A percentile compares a stretch with the other conserved stretches of the same genome.
These are phyloP conservation scores for Lipomyces anomalus DNA, from an alignment of 805 yeast genomes.

Conservation along the genomic window DNA sequence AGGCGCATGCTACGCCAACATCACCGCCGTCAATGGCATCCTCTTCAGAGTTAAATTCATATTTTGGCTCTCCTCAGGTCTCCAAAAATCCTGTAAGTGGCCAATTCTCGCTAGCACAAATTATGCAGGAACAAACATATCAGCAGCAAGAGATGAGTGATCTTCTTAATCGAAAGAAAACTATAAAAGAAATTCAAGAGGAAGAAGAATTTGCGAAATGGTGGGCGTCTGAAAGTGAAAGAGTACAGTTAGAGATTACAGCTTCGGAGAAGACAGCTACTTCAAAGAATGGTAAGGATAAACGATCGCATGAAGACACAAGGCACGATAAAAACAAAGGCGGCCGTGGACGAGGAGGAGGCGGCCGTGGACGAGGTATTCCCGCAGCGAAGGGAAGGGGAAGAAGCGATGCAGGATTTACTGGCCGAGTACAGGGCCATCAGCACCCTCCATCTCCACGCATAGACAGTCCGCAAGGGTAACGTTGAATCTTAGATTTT, in stretches of 20 bases:
- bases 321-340: background rate
- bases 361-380: conserved; percentile 1
- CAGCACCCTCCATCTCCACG: no score
- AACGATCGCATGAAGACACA: background rate
- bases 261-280: conserved; percentile 7
- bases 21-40: no score
- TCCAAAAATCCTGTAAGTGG: no score
- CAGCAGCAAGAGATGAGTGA: conserved; percentile 38
- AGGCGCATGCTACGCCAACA: no score
- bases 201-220: conserved; percentile 81
- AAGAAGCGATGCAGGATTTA: no score
- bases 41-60: no score
- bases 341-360: conserved; percentile 3
- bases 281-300: background rate
- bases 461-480: no score
- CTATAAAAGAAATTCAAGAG: conserved; percentile 65
- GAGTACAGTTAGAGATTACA: conserved; percentile 22
- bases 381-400: background rate
- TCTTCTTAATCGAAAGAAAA: conserved; percentile 34
- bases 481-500: no score
- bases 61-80: no score
- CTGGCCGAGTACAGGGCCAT: no score
- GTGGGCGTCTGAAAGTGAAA: conserved; percentile 75
- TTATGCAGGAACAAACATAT: conserved; percentile 32
- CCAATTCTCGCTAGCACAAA: conserved; percentile 19